Base-by-base conservation (phyloP, 2,329 filamentous ascomycete species). In the Acarospora socialis region DNA sequence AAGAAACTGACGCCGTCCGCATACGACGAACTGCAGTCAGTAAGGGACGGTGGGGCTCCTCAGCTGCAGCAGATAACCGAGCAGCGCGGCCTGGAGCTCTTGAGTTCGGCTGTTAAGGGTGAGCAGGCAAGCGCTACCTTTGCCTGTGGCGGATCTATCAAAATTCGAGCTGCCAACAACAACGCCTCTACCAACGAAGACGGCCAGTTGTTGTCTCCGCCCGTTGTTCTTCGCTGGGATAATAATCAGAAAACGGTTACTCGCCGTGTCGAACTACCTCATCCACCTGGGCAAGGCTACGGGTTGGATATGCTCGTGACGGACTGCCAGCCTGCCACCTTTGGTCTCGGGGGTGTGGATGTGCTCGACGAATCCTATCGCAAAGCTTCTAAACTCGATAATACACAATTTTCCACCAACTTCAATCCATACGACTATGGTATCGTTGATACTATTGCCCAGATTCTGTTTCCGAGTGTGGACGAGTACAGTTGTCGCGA, bases 361-460 rank as follows among this genome's bases (percentile, higher is more conserved):
- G 54, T 72, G 0, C 46, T 61, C 2, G 67, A 74, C 35, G 60
- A 66, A 33, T 46, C 47, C 0, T 70, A 72, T 35, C 59, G 70
- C 12, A 66, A 63, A 35, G 70, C 68, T 1, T 46, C 49, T 1
- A 65, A 69, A 43, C 43, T 75, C n/a, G 60, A 70, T n/a, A 36
- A 46, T 0, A 30, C 48, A 0, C 40, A 48, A 0, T 75, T 74
- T 31, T 56, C 49, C 0, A 61, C 56, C 3, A 60, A 50, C 33
- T 71, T 75, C 40, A 57, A 60, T 30, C 68, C 68, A 0, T 64
- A 67, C 3, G 51, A 61, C 7, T 43, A 55, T 5, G 65, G 67
- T 0, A 67, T 76, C n/a, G 42, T 73, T 3, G 60, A 70, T 32
- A 49, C 52, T 0, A 46, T 72, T 7, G 56, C 56, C 2, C 61